Conservation (phyloP, 2,329 filamentous ascomycete species). For the Incumbomyces lentus region DNA sequence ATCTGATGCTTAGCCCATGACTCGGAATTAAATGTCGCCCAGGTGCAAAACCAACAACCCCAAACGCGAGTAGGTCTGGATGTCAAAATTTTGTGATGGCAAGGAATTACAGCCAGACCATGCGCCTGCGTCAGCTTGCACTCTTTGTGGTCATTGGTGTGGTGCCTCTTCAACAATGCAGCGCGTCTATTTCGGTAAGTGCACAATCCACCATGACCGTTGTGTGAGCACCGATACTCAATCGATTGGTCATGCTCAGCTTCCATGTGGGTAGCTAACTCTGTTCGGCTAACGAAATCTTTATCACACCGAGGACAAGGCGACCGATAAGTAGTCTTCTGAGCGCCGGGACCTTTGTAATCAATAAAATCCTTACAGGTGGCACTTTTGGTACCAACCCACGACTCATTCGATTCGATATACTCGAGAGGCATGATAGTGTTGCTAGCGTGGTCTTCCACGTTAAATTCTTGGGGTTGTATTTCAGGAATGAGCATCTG, state of each 20-base stretch:
- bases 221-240: not conserved
- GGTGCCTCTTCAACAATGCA: not conserved
- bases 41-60: slow-evolving; percentile 2
- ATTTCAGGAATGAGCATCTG: too few relatives aligned
- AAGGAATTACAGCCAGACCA: not conserved
- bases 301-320: not conserved
- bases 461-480: too few relatives aligned
- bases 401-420: too few relatives aligned
- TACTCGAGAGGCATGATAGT: too few relatives aligned
- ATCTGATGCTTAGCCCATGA: slow-evolving; percentile 2
- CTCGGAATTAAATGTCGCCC: not conserved
- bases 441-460: too few relatives aligned
- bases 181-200: not conserved
- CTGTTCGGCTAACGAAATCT: not conserved
- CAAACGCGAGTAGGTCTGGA: not conserved
- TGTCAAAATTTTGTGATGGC: not conserved
- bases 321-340: not conserved
- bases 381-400: too few relatives aligned
- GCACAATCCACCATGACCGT: not conserved
- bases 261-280: not conserved
- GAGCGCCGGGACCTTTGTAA: not conserved
- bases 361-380: not conserved
- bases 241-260: slow-evolving; percentile 2
- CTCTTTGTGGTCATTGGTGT: not conserved
- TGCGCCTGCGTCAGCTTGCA: not conserved